Evolutionary conservation across 306 rosid species (phyloP).

Genomic region (Fagus sylvatica): DNA sequence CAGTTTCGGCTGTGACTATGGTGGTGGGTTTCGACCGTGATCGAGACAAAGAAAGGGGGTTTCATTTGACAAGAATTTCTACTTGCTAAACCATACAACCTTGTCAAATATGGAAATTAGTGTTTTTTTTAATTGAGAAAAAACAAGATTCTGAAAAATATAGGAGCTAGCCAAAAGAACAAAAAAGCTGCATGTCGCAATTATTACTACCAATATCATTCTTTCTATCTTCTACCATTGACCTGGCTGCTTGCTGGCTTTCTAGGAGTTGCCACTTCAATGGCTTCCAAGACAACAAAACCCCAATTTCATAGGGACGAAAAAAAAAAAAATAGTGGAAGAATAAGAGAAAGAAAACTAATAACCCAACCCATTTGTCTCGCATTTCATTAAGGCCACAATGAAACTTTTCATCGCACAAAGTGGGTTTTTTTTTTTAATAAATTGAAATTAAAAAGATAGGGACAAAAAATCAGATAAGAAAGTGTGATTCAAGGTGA

Average conservation of each 20-base stretch:
- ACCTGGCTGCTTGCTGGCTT: slow-evolving; percentile 40
- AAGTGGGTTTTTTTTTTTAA: not conserved
- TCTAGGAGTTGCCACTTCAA: slow-evolving; percentile 30
- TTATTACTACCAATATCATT: slow-evolving; percentile 57
- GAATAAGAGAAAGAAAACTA: not conserved
- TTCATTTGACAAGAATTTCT: too few species aligned
- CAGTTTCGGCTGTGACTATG: too few species aligned
- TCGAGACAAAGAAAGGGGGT: too few species aligned
- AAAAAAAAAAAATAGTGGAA: not conserved
- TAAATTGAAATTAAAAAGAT: not conserved
- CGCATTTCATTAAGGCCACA: slow-evolving; percentile 12
- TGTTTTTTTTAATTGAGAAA: not conserved
- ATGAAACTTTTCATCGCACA: not conserved
- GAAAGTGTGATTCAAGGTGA: slow-evolving; percentile 41
- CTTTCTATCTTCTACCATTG: slow-evolving; percentile 48
- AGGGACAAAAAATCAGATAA: not conserved
- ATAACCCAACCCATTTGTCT: slow-evolving; percentile 17
- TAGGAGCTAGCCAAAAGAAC: not conserved
- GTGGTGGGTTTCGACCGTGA: too few species aligned
- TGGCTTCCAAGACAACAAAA: slow-evolving; percentile 23
- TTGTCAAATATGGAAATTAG: not conserved
- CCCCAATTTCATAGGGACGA: not conserved
- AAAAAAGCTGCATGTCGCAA: slow-evolving; percentile 60
- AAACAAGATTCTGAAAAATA: not conserved
- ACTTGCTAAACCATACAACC: too few species aligned